Evolutionary conservation across 306 rosid species (phyloP), one percentile per base, ranked within the genome.

Genomic region (Heteromeles arbutifolia): DNA sequence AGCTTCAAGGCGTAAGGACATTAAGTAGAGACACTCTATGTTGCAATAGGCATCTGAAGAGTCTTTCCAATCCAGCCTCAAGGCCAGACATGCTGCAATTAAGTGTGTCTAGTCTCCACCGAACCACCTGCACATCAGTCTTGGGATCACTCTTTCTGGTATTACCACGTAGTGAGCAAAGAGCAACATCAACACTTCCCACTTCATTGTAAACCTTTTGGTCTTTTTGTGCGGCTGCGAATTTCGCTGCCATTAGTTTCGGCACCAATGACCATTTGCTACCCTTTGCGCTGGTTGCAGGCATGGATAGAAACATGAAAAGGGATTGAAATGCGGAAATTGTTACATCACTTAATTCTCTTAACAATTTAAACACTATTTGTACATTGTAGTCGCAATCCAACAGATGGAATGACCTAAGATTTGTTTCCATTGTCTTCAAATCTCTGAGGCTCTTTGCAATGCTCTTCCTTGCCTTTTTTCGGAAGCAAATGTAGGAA

Each of bases 11-110:
- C 39, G 87, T 74, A 5, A 87, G 79, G 81, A 94, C 84, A 74
- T 92, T 92, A 28, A 95, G 81, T 48, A 88, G 87, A 11, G 82
- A 86, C 77, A 95, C 98, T 85, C 96, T 92, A 48, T 92, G 84
- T 77, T 88, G 86, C 3, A 90, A 87, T 63, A 90, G 66, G 81
- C 93, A 82, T 82, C 90, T 89, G 75, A 86, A 87, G n/a, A 90
- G 57, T 79, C 79, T 77, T 50, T 86, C 91, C 71, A 90, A 82
- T 75, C 85, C 87, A 64, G 82, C 66, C 67, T 92, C 93, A 15
- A 90, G 52, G 1, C 86, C 83, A 59, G 76, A 87, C 77, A 88
- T 50, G 58, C 71, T 63, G 77, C 67, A 72, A 81, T 81, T 75
- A 32, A 95, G 70, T 56, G 72, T 84, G 81, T 80, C 82, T 19